phyloP scores from a whole-genome alignment of 2,329 filamentous ascomycete species.

The Sodiomyces alkalinus region DNA sequence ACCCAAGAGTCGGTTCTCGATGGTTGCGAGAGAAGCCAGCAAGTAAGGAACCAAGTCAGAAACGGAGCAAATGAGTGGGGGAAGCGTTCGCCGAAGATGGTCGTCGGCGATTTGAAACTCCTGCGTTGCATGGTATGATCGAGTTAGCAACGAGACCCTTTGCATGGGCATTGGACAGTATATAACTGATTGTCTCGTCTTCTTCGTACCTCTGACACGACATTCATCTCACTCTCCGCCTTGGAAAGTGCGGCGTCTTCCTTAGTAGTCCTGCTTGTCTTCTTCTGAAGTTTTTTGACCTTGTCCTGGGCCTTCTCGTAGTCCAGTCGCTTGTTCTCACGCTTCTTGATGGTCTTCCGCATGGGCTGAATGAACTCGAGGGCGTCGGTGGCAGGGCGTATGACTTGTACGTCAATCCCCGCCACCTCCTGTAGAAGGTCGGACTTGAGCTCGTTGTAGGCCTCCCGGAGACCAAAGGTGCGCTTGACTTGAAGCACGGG shows the following conservation, averaged over 20 bases:
- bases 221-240: slow-evolving; percentile 53
- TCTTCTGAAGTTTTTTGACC: slow-evolving; percentile 54
- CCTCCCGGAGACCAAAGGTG: slow-evolving; percentile 47
- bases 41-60: slow-evolving; percentile 63
- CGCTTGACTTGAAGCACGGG: slow-evolving; percentile 47
- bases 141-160: slow-evolving; percentile 1
- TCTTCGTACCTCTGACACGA: slow-evolving; percentile 48
- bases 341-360: slow-evolving; percentile 71
- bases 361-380: slow-evolving; percentile 55
- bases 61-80: slow-evolving; percentile 52
- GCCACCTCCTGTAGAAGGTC: slow-evolving; percentile 59
- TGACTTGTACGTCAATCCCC: slow-evolving; percentile 54
- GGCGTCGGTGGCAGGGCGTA: slow-evolving; percentile 54
- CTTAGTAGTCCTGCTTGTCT: slow-evolving; percentile 53
- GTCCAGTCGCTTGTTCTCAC: slow-evolving; percentile 69
- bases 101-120: slow-evolving; percentile 64
- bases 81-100: slow-evolving; percentile 55
- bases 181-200: too few relatives aligned
- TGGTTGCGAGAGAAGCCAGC: slow-evolving; percentile 53
- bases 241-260: slow-evolving; percentile 59
- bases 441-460: slow-evolving; percentile 54
- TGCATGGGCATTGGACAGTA: background rate
- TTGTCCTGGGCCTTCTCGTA: slow-evolving; percentile 65
- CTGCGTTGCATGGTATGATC: slow-evolving; percentile 17
- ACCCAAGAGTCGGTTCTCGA: slow-evolving; percentile 64